phyloP scores from a whole-genome alignment of 306 rosid species.

The Calophaca sinica region DNA sequence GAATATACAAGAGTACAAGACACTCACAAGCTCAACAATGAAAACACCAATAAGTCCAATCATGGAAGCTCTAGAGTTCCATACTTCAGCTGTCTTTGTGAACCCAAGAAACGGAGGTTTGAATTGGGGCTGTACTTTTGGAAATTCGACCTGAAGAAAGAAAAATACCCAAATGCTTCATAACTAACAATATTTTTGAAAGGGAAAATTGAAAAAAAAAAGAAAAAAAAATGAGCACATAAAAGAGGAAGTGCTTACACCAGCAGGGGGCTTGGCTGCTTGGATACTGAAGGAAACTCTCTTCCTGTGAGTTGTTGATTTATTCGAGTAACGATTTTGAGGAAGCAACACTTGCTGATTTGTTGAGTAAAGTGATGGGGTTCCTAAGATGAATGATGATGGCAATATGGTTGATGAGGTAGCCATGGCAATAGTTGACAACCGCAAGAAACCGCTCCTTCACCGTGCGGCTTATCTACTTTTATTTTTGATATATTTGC shows the following conservation, averaged over 20 bases:
- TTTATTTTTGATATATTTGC: background rate
- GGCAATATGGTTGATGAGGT: constrained; percentile 49
- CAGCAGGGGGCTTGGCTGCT: constrained; percentile 83
- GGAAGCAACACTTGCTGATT: constrained; percentile 40
- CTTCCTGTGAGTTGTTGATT: constrained; percentile 20
- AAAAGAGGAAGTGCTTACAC: constrained; percentile 56
- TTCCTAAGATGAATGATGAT: constrained; percentile 59
- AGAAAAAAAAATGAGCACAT: background rate
- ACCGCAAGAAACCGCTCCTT: background rate
- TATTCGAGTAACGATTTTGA: constrained; percentile 40
- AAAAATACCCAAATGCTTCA: constrained; percentile 35
- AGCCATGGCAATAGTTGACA: constrained; percentile 57
- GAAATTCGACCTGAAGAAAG: constrained; percentile 70
- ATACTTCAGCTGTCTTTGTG: constrained; percentile 85
- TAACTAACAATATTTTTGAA: background rate
- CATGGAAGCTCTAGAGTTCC: constrained; percentile 99
- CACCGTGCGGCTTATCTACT: constrained; percentile 44
- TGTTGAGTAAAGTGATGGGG: constrained; percentile 32
- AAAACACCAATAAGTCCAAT: constrained; percentile 88
- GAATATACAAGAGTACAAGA: background rate
- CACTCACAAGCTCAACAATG: constrained; percentile 76
- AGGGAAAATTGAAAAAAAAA: background rate
- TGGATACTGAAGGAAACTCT: constrained; percentile 55
- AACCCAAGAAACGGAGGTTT: constrained; percentile 83
- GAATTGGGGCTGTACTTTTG: constrained; percentile 80